A percentile compares a stretch with the other conserved stretches of the same genome.
Conservation (phyloP, 2,329 filamentous ascomycete species). For the Aspergillus carbonarius region DNA sequence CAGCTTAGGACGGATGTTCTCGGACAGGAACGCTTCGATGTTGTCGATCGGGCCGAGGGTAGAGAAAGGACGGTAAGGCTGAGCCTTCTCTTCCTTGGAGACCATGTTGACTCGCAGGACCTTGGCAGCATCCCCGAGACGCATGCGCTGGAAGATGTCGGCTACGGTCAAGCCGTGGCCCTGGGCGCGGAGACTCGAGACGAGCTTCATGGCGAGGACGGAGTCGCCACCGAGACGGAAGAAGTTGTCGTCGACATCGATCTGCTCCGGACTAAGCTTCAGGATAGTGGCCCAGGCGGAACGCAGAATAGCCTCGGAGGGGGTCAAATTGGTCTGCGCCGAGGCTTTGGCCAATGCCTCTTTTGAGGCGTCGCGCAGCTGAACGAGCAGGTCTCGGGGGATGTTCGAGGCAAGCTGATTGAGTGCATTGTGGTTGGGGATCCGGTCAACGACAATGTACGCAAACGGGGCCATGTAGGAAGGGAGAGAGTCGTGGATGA, state of each 20-base stretch:
- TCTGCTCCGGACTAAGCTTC: constrained; percentile 36
- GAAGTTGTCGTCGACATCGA: constrained; percentile 58
- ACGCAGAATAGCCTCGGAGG: constrained; percentile 37
- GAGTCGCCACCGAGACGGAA: constrained; percentile 63
- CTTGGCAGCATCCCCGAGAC: constrained; percentile 54
- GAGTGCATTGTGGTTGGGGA: constrained; percentile 39
- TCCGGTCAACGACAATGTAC: constrained; percentile 43
- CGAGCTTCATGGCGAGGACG: constrained; percentile 58
- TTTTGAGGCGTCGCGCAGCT: constrained; percentile 21
- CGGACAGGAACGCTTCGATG: constrained; percentile 44
- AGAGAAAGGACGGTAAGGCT: constrained; percentile 51
- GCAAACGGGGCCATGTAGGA: constrained; percentile 46
- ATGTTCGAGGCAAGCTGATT: constrained; percentile 31
- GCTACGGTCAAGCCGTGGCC: constrained; percentile 49
- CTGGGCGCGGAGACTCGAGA: constrained; percentile 45
- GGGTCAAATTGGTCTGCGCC: constrained; percentile 32
- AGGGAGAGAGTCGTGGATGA: constrained; percentile 44
- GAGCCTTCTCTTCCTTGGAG: constrained; percentile 12
- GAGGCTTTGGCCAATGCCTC: constrained; percentile 36
- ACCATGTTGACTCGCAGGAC: constrained; percentile 44
- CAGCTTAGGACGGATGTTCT: constrained; percentile 51
- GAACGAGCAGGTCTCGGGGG: constrained; percentile 13
- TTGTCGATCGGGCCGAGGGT: constrained; percentile 42
- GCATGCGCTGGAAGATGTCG: constrained; percentile 50
- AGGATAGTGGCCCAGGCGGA: constrained; percentile 32